A percentile compares a stretch with the other conserved stretches of the same genome.
Conservation (phyloP, 2,329 filamentous ascomycete genomes). For the Trichoderma pleuroti region DNA sequence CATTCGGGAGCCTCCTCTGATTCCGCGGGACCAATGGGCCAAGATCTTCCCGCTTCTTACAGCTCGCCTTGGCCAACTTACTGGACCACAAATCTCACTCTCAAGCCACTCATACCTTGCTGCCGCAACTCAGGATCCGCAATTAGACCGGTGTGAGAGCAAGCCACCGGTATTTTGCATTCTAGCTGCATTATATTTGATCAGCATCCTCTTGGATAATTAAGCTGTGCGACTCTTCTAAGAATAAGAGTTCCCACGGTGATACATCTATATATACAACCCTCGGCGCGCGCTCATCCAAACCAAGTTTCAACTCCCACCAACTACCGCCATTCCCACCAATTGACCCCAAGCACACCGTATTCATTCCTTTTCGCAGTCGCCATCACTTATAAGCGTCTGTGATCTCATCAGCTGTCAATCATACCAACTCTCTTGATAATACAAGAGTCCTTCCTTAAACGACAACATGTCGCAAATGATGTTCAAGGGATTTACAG, state of each 20-base stretch:
- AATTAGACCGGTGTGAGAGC: not conserved
- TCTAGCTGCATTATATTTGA: not conserved
- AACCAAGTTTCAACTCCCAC: not conserved
- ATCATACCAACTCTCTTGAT: not conserved
- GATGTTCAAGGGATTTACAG: slow-evolving; percentile 62
- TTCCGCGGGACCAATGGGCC: not conserved
- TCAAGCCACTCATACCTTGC: not conserved
- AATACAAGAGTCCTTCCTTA: not conserved
- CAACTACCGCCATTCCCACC: not conserved
- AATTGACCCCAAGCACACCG: not conserved
- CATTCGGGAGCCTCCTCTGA: not conserved
- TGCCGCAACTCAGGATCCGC: not conserved
- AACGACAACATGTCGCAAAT: slow-evolving; percentile 34
- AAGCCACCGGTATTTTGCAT: not conserved
- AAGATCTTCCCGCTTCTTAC: not conserved
- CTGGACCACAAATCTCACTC: not conserved
- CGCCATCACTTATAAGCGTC: not conserved
- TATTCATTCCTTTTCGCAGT: not conserved
- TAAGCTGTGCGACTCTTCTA: not conserved
- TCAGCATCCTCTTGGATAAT: not conserved
- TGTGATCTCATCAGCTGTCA: not conserved
- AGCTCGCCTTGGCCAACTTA: not conserved
- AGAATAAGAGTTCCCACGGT: not conserved
- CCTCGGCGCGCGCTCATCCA: not conserved
- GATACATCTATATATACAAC: not conserved